Evolutionary conservation across 2,329 filamentous ascomycete species (phyloP), one percentile per base, ranked within the genome.

Genomic region (Alternaria arborescens): DNA sequence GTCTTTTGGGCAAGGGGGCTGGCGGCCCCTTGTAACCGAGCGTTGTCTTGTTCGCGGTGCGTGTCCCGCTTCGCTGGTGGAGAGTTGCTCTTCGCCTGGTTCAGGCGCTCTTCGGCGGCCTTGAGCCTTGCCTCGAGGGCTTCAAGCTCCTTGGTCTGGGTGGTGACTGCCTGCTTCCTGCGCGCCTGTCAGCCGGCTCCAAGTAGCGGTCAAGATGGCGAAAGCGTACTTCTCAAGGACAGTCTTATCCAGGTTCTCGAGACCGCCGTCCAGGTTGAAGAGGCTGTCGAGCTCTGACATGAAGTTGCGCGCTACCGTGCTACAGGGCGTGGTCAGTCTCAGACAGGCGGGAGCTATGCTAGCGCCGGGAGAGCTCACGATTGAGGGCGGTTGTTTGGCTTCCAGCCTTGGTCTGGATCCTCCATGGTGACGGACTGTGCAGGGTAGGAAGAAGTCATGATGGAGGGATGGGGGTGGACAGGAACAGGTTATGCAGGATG

Each of bases 291-390:
- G 85, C 77, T 94, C 92, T 44, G 88, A 84, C 61, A 93, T 94
- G 81, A 97, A 97, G 76, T 91, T 92, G 71, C 88, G 90, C 55
- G 93, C 94, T 80, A 97, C 89, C 62, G 92, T 95, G 66, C 94
- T 97, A 80, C 47, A 58, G 69, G 75, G 56, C 77, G 54, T 22
- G 50, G 70, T 76, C 62, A 77, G 74, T 61, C 58, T 44, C 43
- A 22, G 59, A 38, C 46, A 51, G 61, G 52, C 52, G 52, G 67
- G 62, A 61, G 63, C 55, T 61, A 67, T 64, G 62, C 61, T 67
- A 70, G 65, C 67, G 64, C 60, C 61, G 66, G 69, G 64, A 57
- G 62, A 60, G 65, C 92, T 79, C 84, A 95, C 92, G 92, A 95
- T 82, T 94, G 91, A 68, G 92, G 92, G 67, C 92, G 90, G 74